Conservation (phyloP, 1,139 yeast genomes). For the Groenewaldozyma sp. region DNA sequence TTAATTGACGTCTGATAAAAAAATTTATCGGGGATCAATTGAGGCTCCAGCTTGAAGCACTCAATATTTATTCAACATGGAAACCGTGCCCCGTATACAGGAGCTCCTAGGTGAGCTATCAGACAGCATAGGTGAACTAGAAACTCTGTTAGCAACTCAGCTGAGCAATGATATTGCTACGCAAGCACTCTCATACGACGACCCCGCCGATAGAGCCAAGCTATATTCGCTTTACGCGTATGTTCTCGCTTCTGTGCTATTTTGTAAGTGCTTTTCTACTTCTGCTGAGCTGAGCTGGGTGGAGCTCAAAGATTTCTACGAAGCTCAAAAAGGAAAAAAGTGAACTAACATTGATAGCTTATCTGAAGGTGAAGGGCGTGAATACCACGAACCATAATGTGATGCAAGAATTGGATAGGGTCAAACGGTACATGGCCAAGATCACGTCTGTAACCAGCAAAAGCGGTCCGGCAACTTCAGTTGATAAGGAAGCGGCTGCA, state of each 20-base stretch:
- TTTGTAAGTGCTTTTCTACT: conserved; percentile 22
- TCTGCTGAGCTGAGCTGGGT: too few relatives aligned
- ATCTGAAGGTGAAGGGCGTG: conserved; percentile 51
- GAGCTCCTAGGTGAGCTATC: conserved; percentile 21
- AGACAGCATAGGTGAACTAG: conserved; percentile 23
- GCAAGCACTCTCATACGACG: conserved; percentile 22
- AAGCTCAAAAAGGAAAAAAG: too few relatives aligned
- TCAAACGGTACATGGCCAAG: conserved; percentile 59
- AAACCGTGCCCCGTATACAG: conserved; percentile 18
- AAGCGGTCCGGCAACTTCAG: conserved; percentile 4
- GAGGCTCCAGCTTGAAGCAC: neutral
- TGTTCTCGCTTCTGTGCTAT: conserved; percentile 35
- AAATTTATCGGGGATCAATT: neutral
- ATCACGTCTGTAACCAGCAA: conserved; percentile 37
- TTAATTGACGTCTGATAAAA: too few relatives aligned
- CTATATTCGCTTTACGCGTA: conserved; percentile 31
- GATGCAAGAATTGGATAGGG: conserved; percentile 60
- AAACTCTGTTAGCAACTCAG: conserved; percentile 16
- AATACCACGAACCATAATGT: conserved; percentile 53
- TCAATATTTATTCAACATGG: conserved; percentile 14
- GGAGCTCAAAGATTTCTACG: too few relatives aligned
- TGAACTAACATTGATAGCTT: conserved; percentile 40
- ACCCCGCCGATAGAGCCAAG: conserved; percentile 27
- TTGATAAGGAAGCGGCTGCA: conserved; percentile 34
- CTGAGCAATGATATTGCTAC: conserved; percentile 21